These are phyloP conservation scores for Rhizoclosmatium sp. DNA, from an alignment of 192 early-diverging fungal species.

Conservation along the genomic window DNA sequence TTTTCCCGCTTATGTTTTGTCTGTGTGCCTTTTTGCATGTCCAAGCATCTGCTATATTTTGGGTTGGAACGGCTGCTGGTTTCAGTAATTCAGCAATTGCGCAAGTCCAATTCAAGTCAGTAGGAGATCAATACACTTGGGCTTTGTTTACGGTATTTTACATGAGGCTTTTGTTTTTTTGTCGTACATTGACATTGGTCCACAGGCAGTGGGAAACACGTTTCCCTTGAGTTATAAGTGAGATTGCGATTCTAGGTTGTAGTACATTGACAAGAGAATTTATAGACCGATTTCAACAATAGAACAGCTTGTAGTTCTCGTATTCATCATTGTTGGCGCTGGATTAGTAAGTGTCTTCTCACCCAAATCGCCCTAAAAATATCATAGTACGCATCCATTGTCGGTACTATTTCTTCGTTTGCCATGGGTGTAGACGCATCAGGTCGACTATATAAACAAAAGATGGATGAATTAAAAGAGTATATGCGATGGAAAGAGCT, in stretches of 20 bases:
- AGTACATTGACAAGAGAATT: background rate
- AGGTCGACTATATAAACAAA: constrained; percentile 50
- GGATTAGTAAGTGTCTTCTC: constrained; percentile 14
- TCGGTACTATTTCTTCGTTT: constrained; percentile 60
- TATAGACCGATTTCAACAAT: constrained; percentile 33
- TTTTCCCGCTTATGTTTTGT: constrained; percentile 41
- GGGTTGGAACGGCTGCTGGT: constrained; percentile 30
- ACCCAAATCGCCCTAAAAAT: background rate
- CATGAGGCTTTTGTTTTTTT: constrained; percentile 20
- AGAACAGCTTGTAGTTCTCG: constrained; percentile 47
- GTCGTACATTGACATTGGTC: constrained; percentile 5
- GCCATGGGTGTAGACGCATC: constrained; percentile 57
- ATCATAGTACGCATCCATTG: constrained; percentile 43
- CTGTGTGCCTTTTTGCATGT: constrained; percentile 52
- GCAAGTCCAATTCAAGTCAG: constrained; percentile 14
- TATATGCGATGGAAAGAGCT: constrained; percentile 58
- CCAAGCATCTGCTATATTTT: constrained; percentile 46
- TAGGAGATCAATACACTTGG: constrained; percentile 52
- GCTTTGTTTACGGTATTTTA: constrained; percentile 24
- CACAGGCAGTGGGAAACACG: constrained; percentile 44
- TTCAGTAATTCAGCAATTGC: constrained; percentile 31
- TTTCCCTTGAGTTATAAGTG: constrained; percentile 43
- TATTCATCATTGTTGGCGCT: constrained; percentile 48
- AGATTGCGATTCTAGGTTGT: background rate
- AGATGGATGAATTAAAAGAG: constrained; percentile 58